These are phyloP conservation scores for Singerocomus rubriflavus DNA, from an alignment of 1,284 basidiomycete species.

Conservation along the genomic window DNA sequence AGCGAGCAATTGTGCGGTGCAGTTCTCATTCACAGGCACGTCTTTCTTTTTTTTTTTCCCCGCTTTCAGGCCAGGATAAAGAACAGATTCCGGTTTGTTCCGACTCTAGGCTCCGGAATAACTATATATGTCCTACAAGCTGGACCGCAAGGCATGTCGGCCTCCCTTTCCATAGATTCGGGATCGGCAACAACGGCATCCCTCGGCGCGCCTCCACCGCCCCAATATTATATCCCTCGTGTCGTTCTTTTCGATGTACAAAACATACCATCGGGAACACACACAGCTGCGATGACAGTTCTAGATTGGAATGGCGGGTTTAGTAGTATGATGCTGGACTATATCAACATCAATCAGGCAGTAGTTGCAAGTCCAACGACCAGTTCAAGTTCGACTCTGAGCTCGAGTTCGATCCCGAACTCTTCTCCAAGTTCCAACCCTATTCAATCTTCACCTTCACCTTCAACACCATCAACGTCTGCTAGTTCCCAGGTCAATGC, in stretches of 20 bases:
- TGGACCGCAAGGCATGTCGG: slow-evolving; percentile 27
- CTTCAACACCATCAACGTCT: slow-evolving; percentile 1
- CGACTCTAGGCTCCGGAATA: slow-evolving; percentile 24
- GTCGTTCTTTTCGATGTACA: slow-evolving; percentile 23
- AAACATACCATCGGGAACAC: slow-evolving; percentile 23
- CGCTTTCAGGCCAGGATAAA: neutral
- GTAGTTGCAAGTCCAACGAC: slow-evolving; percentile 10
- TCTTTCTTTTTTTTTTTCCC: no score
- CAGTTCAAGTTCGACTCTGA: neutral
- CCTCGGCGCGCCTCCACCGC: slow-evolving; percentile 20
- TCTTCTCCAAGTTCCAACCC: neutral
- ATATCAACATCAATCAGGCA: slow-evolving; percentile 24
- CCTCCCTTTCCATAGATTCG: slow-evolving; percentile 26
- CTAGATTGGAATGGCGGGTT: slow-evolving; percentile 23
- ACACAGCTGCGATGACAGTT: slow-evolving; percentile 27
- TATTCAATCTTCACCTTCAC: slow-evolving; percentile 8
- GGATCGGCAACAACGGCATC: slow-evolving; percentile 20
- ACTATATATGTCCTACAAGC: slow-evolving; percentile 31
- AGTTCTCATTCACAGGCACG: slow-evolving; percentile 27
- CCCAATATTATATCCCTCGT: slow-evolving; percentile 23
- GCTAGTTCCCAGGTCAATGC: neutral
- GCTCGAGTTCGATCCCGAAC: slow-evolving; percentile 1
- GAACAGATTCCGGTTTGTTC: neutral
- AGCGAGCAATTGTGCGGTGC: slow-evolving; percentile 23
- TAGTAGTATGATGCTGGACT: slow-evolving; percentile 32